These are phyloP conservation scores for Rubus parviflorus DNA, from an alignment of 306 rosid genomes.

Conservation along the genomic window DNA sequence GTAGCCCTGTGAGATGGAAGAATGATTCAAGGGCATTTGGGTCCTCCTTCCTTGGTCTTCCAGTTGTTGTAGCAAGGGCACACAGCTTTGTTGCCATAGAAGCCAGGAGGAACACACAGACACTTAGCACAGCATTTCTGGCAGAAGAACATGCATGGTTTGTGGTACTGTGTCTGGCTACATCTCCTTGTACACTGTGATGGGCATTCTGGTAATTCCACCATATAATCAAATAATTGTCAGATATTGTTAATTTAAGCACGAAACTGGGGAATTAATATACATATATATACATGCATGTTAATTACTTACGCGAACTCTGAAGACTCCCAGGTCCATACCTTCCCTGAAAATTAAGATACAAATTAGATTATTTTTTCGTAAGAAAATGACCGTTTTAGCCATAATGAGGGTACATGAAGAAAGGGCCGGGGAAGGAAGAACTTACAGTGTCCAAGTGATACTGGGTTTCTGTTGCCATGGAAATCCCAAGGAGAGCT, in stretches of 20 bases:
- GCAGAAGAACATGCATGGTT: conserved; percentile 60
- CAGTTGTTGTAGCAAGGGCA: conserved; percentile 72
- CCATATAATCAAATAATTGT: too few relatives aligned
- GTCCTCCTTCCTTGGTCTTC: conserved; percentile 65
- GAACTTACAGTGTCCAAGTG: conserved; percentile 26
- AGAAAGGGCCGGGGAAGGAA: neutral
- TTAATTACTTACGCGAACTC: conserved; percentile 35
- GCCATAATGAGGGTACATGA: neutral
- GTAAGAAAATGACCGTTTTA: neutral
- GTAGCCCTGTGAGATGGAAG: neutral
- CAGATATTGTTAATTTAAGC: too few relatives aligned
- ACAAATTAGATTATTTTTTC: neutral
- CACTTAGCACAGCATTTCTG: conserved; percentile 52
- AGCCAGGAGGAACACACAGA: conserved; percentile 58
- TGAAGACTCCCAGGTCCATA: conserved; percentile 54
- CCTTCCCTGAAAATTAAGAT: conserved; percentile 29
- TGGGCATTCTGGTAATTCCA: conserved; percentile 3
- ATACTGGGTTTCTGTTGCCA: conserved; percentile 45
- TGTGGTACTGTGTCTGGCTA: conserved; percentile 22
- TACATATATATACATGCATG: too few relatives aligned
- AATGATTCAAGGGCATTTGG: conserved; percentile 48
- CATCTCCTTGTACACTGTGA: conserved; percentile 21
- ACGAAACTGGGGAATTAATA: too few relatives aligned
- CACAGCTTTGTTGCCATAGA: conserved; percentile 53
- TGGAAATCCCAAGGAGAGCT: conserved; percentile 48